Conservation (phyloP, 495 filamentous ascomycete genomes). For the Corynascus novoguineensis region DNA sequence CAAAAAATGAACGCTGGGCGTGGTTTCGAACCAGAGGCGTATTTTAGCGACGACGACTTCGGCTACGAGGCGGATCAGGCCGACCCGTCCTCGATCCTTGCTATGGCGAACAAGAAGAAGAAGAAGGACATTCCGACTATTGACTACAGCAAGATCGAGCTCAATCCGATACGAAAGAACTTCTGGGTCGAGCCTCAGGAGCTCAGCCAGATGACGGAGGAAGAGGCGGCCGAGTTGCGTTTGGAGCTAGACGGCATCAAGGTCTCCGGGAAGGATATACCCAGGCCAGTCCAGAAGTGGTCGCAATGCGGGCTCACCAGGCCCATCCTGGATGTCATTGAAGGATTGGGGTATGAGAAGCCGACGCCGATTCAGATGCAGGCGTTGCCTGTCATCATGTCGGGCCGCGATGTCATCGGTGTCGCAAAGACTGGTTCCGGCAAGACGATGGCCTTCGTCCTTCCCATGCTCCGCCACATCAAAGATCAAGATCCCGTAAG, state of each 20-base stretch:
- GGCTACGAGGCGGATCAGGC: slow-evolving; percentile 68
- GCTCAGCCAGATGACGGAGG: slow-evolving; percentile 76
- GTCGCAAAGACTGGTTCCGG: slow-evolving; percentile 99
- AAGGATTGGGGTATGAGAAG: slow-evolving; percentile 74
- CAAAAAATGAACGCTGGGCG: slow-evolving; percentile 33
- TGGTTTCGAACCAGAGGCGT: slow-evolving; percentile 66
- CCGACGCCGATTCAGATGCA: slow-evolving; percentile 94
- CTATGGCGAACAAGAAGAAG: slow-evolving; percentile 86
- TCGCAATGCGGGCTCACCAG: slow-evolving; percentile 86
- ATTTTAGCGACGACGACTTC: slow-evolving; percentile 78
- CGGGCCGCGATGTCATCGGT: slow-evolving; percentile 91
- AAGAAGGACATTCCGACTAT: slow-evolving; percentile 90
- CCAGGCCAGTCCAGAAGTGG: slow-evolving; percentile 94
- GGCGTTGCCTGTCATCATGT: slow-evolving; percentile 92
- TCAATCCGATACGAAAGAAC: slow-evolving; percentile 82
- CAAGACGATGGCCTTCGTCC: slow-evolving; percentile 90
- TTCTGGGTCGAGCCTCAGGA: slow-evolving; percentile 92
- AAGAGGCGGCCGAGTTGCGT: slow-evolving; percentile 74
- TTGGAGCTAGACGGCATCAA: slow-evolving; percentile 93
- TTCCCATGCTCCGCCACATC: slow-evolving; percentile 97
- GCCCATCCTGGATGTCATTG: slow-evolving; percentile 83
- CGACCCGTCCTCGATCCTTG: slow-evolving; percentile 72
- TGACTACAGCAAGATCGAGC: slow-evolving; percentile 77
- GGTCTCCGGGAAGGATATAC: slow-evolving; percentile 74
- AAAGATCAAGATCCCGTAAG: slow-evolving; percentile 85